Evolutionary conservation across 108 stramenopile species (phyloP), one percentile per base, ranked within the genome.

Genomic region (Heterococcus sp.): DNA sequence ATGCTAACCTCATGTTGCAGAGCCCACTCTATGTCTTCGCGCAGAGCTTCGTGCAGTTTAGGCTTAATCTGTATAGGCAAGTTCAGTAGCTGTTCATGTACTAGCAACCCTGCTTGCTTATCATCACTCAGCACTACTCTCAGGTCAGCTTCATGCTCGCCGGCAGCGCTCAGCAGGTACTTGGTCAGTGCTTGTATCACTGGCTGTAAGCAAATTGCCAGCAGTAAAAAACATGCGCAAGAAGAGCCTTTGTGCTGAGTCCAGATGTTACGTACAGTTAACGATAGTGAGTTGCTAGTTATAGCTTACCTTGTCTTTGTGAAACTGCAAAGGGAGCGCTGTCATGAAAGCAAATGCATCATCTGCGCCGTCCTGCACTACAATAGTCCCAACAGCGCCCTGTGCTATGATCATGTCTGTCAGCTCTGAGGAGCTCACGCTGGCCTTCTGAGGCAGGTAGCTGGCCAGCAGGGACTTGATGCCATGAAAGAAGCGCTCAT

Each of bases 11-110:
- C 78, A 58, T 79, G 71, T 34, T 79, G 64, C 28, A 79, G 27
- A 3, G 78, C 78, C 78, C 78, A 79, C 14, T 30, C 78, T 63
- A 79, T 79, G n/a, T 79, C 78, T 65, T 79, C 78, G 71, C 71
- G 35, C 32, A 79, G 46, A 27, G 78, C 68, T 37, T 79, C 78
- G 70, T 72, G 78, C 71, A 79, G 71, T 37, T 79, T 79, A 3
- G 78, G 78, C 71, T 72, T 65, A 0, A 71, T 71, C 78, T 79
- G 78, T 37, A 79, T 70, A 14, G 78, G 78, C 65, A 70, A 79
- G 34, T 79, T 79, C 28, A 79, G 71, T 71, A 79, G 71, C 32
- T 71, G 68, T 65, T 79, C 78, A 66, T 71, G 65, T 35, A 79
- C 78, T 32, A 79, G 3, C 68, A 79, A 65, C 32, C 78, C 78